Percentiles rank a stretch among this genome's conserved stretches.
These are phyloP conservation scores for Cercospora zeae-maydis DNA, from an alignment of 2,329 filamentous ascomycete species.

Conservation along the genomic window DNA sequence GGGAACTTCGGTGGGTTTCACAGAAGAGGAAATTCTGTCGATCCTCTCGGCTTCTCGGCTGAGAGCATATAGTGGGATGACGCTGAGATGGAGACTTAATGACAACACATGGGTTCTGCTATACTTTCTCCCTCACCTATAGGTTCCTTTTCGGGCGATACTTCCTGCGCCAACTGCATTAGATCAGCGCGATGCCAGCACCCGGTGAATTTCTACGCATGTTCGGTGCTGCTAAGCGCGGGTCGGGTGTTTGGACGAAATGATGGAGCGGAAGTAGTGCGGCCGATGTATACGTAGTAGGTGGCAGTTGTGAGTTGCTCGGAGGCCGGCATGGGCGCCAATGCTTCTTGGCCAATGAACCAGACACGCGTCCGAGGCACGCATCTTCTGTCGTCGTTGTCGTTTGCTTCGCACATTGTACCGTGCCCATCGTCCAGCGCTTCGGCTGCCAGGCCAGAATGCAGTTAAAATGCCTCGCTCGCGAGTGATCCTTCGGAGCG, in stretches of 20 bases:
- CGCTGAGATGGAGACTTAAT: too few species aligned
- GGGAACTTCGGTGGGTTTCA: too few species aligned
- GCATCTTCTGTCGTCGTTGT: neutral
- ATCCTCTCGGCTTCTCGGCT: too few species aligned
- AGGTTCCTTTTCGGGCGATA: too few species aligned
- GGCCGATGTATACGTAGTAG: neutral
- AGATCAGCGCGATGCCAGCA: neutral
- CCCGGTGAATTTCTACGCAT: neutral
- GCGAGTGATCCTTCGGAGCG: neutral
- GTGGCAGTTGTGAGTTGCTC: neutral
- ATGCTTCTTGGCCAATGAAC: conserved; percentile 1
- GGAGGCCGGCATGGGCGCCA: neutral
- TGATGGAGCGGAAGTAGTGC: neutral
- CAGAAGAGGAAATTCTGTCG: too few species aligned
- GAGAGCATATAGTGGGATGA: too few species aligned
- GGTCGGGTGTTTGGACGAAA: neutral
- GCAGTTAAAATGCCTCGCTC: neutral
- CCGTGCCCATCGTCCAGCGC: neutral
- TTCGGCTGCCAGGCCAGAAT: neutral
- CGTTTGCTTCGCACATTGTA: neutral
- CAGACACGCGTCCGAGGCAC: neutral
- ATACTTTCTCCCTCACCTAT: too few species aligned
- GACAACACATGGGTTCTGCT: too few species aligned
- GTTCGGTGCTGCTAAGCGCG: neutral
- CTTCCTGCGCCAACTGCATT: too few species aligned